Base-by-base conservation (phyloP, 331 rosid genomes). In the Malus hybrid region DNA sequence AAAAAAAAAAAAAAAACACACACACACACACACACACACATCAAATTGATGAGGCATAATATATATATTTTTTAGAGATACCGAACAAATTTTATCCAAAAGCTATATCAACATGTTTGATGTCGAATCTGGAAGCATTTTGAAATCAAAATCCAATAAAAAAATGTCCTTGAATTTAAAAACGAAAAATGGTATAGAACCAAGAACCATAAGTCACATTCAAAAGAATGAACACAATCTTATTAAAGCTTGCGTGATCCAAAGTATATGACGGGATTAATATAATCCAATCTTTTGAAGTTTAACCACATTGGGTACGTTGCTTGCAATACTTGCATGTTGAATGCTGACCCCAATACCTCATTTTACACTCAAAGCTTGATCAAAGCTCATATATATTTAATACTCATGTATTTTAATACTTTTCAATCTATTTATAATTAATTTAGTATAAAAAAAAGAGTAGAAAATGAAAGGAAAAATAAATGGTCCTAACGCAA, bases 341-440 rank as follows among this genome's bases (percentile, higher is more conserved):
- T 42, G 48, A 42, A 10, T 34, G 28, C 63, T 69, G 72, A 50
- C 44, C 31, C 10, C 7, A 64, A 33, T 5, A 6, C 6, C 84
- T 24, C 31, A 71, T 52, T 80, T 42, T 39, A 39, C 55, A 56
- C 80, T 73, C 80, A 80, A 63, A 24, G 69, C 34, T 3, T 27
- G 19, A 24, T n/a, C 48, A 42, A 36, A 36, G n/a, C 32, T 22
- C 19, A 60, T 3, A 60, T 20, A 11, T 36, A 6, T 65, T 6
- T 5, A 16, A 52, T 52, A 16, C 1, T 36, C 44, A 36, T 36
- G 9, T 36, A 36, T 36, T 36, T 39, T 39, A 39, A 39, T 39
- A 39, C 12, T 39, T 39, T 39, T 39, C 44, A 39, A 36, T 36
- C 44, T 8, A 36, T 36, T 36, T 36, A 36, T 36, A 36, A 36